Evolutionary conservation across 768 basidiomycete species (phyloP).

Genomic region (Pulveroboletus ravenelii): DNA sequence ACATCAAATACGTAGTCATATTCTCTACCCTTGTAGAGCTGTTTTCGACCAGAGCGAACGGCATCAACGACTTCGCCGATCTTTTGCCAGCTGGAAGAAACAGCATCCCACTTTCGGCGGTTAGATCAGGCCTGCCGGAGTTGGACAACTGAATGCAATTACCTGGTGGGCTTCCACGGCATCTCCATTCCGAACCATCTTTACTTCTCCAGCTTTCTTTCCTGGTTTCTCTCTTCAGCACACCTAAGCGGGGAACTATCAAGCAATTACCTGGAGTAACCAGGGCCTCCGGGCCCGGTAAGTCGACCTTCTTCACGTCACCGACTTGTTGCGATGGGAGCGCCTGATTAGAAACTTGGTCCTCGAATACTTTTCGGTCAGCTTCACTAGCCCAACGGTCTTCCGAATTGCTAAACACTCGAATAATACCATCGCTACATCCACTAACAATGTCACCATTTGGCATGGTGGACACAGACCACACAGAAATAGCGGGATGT

Average conservation of each 20-base stretch:
- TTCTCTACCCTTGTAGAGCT: slow-evolving; percentile 89
- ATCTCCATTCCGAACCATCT: slow-evolving; percentile 81
- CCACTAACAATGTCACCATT: slow-evolving; percentile 93
- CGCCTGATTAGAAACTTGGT: slow-evolving; percentile 69
- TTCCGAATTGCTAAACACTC: slow-evolving; percentile 75
- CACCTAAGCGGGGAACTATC: background rate
- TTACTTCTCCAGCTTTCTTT: slow-evolving; percentile 90
- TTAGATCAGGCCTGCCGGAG: background rate
- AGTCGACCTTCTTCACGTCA: slow-evolving; percentile 87
- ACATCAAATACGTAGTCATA: slow-evolving; percentile 99
- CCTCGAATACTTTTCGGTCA: slow-evolving; percentile 67
- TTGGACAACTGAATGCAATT: slow-evolving; percentile 10
- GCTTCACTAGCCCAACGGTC: slow-evolving; percentile 68
- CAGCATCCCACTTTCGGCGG: slow-evolving; percentile 71
- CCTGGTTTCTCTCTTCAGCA: slow-evolving; percentile 41
- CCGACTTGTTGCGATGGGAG: slow-evolving; percentile 85
- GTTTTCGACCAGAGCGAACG: slow-evolving; percentile 83
- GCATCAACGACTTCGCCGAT: slow-evolving; percentile 96
- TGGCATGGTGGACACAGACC: slow-evolving; percentile 84
- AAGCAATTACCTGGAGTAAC: slow-evolving; percentile 51
- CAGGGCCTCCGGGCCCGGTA: slow-evolving; percentile 84
- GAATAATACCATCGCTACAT: slow-evolving; percentile 80
- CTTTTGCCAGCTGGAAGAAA: slow-evolving; percentile 75
- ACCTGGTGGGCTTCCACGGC: slow-evolving; percentile 90
- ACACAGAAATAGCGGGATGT: slow-evolving; percentile 96